Percentiles rank a stretch among this genome's conserved stretches.
These are phyloP conservation scores for Monosporozyma yasuniensis DNA, from an alignment of 805 yeast species.

Conservation along the genomic window DNA sequence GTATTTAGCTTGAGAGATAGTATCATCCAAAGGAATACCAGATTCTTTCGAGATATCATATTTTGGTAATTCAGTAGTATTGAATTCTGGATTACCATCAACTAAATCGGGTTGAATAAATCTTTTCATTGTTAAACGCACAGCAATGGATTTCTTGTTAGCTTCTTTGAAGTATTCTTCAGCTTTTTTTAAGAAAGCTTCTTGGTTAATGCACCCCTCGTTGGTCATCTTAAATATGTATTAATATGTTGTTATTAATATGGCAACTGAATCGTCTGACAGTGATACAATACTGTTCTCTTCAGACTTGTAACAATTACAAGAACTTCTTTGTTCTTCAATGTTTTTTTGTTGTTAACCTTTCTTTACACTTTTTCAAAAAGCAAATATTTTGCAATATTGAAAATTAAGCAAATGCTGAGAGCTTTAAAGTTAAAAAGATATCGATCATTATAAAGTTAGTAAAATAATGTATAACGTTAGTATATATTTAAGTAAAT, in stretches of 20 bases:
- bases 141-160: constrained; percentile 20
- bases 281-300: too few species aligned
- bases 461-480: neutral
- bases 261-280: neutral
- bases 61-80: constrained; percentile 36
- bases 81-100: constrained; percentile 38
- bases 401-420: neutral
- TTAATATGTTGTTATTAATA: neutral
- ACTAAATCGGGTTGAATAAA: constrained; percentile 23
- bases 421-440: neutral
- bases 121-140: constrained; percentile 24
- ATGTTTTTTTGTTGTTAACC: neutral
- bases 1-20: constrained; percentile 34
- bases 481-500: neutral
- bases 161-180: constrained; percentile 21
- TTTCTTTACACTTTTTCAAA: neutral
- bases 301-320: too few species aligned
- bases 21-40: constrained; percentile 7
- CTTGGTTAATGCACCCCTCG: constrained; percentile 9
- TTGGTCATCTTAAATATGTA: constrained; percentile 1
- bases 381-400: neutral
- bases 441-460: neutral
- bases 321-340: neutral
- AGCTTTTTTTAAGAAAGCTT: constrained; percentile 19
- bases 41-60: constrained; percentile 25